Evolutionary conservation across 176 grass and related monocot species (phyloP).

Genomic region (Chloris gayana): DNA sequence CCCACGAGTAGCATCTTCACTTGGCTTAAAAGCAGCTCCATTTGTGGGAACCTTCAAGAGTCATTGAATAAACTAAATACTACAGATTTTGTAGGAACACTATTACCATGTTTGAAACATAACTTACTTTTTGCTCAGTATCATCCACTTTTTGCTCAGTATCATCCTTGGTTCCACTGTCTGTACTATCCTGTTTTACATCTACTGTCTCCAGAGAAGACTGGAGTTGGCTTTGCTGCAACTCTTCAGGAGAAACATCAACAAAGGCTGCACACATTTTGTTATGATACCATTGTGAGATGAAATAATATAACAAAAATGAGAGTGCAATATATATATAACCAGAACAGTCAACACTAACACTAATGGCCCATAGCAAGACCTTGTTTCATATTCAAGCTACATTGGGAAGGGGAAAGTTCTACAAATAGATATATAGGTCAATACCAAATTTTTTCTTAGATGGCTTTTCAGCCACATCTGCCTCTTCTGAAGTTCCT

Average conservation of each 20-base stretch:
- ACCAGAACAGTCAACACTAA: conserved; percentile 15
- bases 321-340: conserved; percentile 1
- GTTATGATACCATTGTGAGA: conserved; percentile 12
- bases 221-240: conserved; percentile 66
- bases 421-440: background rate
- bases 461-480: conserved; percentile 55
- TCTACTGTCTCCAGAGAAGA: conserved; percentile 60
- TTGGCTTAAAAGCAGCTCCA: conserved; percentile 70
- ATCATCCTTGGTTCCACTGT: conserved; percentile 51
- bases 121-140: conserved; percentile 67
- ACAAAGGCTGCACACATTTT: conserved; percentile 80
- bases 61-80: conserved; percentile 27
- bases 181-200: conserved; percentile 41
- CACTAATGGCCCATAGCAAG: background rate
- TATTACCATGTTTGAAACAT: conserved; percentile 9
- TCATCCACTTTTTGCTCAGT: no score
- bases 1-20: conserved; percentile 48
- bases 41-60: conserved; percentile 69
- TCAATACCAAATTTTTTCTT: conserved; percentile 89
- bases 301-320: conserved; percentile 33
- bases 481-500: conserved; percentile 44
- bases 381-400: background rate
- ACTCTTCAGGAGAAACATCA: conserved; percentile 88
- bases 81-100: conserved; percentile 14
- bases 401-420: background rate